Conservation (phyloP, 345 rosid genomes). For the Gynandropsis gynandra region DNA sequence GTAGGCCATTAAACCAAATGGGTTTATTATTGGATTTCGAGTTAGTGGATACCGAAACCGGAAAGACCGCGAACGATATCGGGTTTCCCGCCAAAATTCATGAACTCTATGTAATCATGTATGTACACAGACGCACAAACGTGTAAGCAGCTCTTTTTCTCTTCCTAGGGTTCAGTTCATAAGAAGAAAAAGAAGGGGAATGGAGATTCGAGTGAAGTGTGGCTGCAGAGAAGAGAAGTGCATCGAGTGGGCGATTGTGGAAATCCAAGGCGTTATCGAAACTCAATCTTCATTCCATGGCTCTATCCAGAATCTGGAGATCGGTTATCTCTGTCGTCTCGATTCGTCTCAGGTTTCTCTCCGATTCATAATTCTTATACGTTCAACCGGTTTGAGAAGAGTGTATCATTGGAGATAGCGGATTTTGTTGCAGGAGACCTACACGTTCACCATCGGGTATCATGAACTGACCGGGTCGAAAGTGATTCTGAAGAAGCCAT, state of each 20-base stretch:
- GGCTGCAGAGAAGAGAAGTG: slow-evolving; percentile 62
- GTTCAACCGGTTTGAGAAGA: not conserved
- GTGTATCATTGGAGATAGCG: not conserved
- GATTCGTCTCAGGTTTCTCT: slow-evolving; percentile 50
- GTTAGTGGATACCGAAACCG: slow-evolving; percentile 2
- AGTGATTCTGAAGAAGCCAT: slow-evolving; percentile 55
- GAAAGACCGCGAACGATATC: slow-evolving; percentile 20
- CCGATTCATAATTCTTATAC: not conserved
- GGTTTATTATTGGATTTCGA: not conserved
- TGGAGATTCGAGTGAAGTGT: slow-evolving; percentile 86
- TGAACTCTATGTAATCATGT: not conserved
- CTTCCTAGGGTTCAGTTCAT: not conserved
- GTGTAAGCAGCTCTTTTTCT: too few relatives aligned
- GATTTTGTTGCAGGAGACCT: slow-evolving; percentile 39
- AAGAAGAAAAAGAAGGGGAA: slow-evolving; percentile 15
- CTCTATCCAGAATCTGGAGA: slow-evolving; percentile 61
- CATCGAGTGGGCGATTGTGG: slow-evolving; percentile 85
- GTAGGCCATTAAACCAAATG: too few relatives aligned
- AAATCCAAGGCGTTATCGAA: slow-evolving; percentile 78
- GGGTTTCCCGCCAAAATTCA: slow-evolving; percentile 19
- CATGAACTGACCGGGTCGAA: slow-evolving; percentile 63
- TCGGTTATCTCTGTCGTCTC: slow-evolving; percentile 71
- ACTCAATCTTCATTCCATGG: slow-evolving; percentile 50
- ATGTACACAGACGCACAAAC: not conserved
- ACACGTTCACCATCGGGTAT: slow-evolving; percentile 77